Conservation (phyloP, 176 grass and related monocot genomes). For the Lolium perenne region DNA sequence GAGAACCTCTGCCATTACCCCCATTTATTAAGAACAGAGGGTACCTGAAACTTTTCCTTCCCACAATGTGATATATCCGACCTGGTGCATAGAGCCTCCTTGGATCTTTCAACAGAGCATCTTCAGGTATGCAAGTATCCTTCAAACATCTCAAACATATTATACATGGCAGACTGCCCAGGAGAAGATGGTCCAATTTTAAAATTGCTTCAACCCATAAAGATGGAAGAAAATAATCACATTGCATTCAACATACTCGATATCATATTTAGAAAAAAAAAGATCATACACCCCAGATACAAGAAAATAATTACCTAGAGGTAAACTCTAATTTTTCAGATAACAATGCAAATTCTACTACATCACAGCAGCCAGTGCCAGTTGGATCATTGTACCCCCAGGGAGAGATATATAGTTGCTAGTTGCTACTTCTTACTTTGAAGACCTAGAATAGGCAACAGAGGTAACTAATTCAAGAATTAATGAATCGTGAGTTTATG, state of each 20-base stretch:
- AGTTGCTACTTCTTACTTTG: background rate
- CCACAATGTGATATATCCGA: no score
- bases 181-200: conserved; percentile 40
- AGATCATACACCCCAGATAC: background rate
- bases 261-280: conserved; percentile 16
- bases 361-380: background rate
- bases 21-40: no score
- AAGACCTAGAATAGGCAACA: background rate
- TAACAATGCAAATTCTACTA: background rate
- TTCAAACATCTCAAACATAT: conserved; percentile 83
- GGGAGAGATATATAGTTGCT: background rate
- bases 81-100: no score
- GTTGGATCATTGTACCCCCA: background rate
- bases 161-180: conserved; percentile 79
- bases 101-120: no score
- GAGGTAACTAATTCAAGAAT: background rate
- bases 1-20: no score
- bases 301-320: background rate
- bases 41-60: no score
- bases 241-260: conserved; percentile 14
- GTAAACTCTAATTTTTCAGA: background rate
- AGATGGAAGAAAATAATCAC: conserved; percentile 43
- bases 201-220: conserved; percentile 36
- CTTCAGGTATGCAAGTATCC: conserved; percentile 73
- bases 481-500: background rate